Evolutionary conservation across 805 yeast genomes (phyloP), one percentile per base, ranked within the genome.

Genomic region (Kluyveromyces dobzhanskii): DNA sequence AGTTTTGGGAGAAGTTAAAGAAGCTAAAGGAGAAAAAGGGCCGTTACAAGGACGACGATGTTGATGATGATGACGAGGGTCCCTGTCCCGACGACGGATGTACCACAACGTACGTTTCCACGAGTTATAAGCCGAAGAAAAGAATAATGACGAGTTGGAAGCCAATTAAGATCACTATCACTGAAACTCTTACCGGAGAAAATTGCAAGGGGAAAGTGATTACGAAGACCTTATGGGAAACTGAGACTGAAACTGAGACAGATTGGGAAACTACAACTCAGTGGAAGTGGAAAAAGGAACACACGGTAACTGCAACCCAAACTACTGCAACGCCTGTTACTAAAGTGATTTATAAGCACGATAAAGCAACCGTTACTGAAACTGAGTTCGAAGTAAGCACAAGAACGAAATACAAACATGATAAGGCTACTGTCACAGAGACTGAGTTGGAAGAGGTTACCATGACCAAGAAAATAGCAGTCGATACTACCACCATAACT

Each of bases 321-420:
- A 33, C 34, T 11, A 34, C 49, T 17, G 50, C 55, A 4, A 34
- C 24, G 13, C 31, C 43, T 7, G 46, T 42, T 17, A 56, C 57
- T 1, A 40, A 44, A n/a, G 52, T 61, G 3, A 59, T 54, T 35
- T 37, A 40, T 19, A 57, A 56, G 25, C 54, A 56, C 25, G 53
- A 56, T 9, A 50, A 50, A 30, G 37, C 45, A 17, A 61, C 64
- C 4, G 43, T 52, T 1, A 56, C 62, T 0, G 55, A 49, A 7
- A 39, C 50, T 4, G 51, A 51, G 13, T 44, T 45, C 23, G 41
- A 47, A 17, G 37, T 47, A n/a, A 34, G 33, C 12, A 49, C 57
- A 4, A 42, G 40, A 38, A 44, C 48, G 4, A 47, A 47, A 38
- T 45, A 44, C 27, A 47, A 41, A 32, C 35, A 44, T 13, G 51